Conservation (phyloP, 2,329 filamentous ascomycete species). For the Colletotrichum cereale region DNA sequence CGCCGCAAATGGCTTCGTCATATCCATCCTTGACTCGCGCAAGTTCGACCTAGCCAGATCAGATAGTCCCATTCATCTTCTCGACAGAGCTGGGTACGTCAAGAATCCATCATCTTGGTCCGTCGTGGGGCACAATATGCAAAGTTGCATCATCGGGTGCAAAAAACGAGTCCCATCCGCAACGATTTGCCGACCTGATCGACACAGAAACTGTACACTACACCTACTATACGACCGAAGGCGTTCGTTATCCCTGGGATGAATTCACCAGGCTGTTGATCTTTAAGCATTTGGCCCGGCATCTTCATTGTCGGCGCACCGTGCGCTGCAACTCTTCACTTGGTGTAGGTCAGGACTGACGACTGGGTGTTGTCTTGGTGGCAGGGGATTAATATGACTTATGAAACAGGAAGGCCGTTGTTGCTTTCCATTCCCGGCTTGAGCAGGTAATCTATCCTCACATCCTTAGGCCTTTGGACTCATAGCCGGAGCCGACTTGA, state of each 20-base stretch:
- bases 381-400: neutral
- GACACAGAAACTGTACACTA: neutral
- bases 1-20: neutral
- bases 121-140: too few species aligned
- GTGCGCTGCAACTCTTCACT: neutral
- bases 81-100: neutral
- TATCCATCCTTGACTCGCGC: neutral
- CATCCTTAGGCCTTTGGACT: neutral
- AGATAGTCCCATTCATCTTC: neutral
- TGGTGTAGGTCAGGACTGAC: neutral
- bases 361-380: too few species aligned
- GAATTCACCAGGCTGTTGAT: neutral
- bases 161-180: neutral
- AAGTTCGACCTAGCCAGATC: neutral
- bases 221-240: too few species aligned
- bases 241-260: neutral
- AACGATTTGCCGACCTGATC: neutral
- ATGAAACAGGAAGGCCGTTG: neutral
- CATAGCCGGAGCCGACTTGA: conserved; percentile 22
- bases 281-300: neutral
- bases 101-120: neutral
- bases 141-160: neutral
- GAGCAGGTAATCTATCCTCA: too few species aligned
- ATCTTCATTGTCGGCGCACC: neutral
- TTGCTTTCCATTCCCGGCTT: neutral